phyloP scores from a whole-genome alignment of 2,329 filamentous ascomycete genomes.

The Cytospora leucostoma region DNA sequence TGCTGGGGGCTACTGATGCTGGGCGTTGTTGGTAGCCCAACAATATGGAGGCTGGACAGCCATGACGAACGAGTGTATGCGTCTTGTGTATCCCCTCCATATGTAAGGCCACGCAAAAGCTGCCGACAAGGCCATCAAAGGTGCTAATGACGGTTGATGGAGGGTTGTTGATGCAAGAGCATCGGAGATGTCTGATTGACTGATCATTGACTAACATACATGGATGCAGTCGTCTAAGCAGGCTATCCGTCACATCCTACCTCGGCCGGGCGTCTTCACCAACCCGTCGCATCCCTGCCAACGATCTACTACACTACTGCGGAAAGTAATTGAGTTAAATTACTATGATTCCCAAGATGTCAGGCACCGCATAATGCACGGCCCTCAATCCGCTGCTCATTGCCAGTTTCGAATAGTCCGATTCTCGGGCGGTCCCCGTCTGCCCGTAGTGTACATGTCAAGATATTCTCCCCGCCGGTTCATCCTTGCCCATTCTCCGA shows the following conservation, averaged over 20 bases:
- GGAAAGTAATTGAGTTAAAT: neutral
- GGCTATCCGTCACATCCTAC: neutral
- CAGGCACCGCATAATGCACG: slow-evolving; percentile 1
- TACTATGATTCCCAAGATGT: slow-evolving; percentile 16
- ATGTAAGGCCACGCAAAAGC: neutral
- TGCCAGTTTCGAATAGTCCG: too few species aligned
- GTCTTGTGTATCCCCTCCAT: neutral
- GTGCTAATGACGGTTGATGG: neutral
- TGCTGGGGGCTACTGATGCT: too few species aligned
- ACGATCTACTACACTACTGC: neutral
- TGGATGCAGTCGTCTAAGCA: neutral
- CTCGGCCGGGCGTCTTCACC: neutral
- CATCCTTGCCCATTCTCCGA: neutral
- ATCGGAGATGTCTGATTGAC: neutral
- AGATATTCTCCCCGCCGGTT: too few species aligned
- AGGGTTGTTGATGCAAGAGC: neutral
- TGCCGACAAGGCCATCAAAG: neutral
- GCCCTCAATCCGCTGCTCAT: neutral
- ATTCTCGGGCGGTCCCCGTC: too few species aligned
- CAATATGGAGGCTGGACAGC: too few species aligned
- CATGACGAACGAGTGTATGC: neutral
- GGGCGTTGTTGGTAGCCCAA: too few species aligned
- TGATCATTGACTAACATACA: neutral
- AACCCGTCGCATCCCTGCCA: neutral
- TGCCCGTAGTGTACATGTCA: too few species aligned